Evolutionary conservation across 2,329 filamentous ascomycete species (phyloP), one percentile per base, ranked within the genome.

Genomic region (Xylariaceae sp.): DNA sequence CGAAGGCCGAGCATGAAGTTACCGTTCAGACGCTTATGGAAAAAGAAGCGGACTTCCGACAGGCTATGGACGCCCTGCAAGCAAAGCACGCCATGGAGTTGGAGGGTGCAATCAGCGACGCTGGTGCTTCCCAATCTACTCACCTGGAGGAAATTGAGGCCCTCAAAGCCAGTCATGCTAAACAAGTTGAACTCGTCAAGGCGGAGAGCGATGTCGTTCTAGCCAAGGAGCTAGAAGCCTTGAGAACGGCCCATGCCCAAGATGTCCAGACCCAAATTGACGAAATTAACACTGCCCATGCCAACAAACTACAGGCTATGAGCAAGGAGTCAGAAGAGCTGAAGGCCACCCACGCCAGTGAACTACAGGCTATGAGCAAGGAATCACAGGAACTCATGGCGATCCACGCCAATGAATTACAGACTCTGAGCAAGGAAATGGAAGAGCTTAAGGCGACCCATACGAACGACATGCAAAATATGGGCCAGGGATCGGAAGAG

Each of bases 81-180:
- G 78, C 80, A 8, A 81, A 77, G 64, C 81, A 87, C 65, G 81
- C 81, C 4, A 81, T 85, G 73, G 82, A 83, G 67, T 69, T 87
- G 8, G 82, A 85, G 70, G 73, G 73, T 39, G 81, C 82, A 55
- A 83, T 84, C 75, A 80, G 77, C 56, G 75, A 74, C 53, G 77
- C 78, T 13, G 78, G 78, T 45, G 75, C 79, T 17, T 80, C 82
- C 55, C 74, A 77, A 61, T 77, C 82, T 35, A 71, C 77, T 23
- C 77, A 81, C 51, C 62, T 79, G 6, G 72, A 73, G 34, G 80
- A 84, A 65, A 71, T 86, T 1, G 78, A 85, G 45, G 68, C 77
- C 7, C 72, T 86, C 30, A 83, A 84, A 68, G 75, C 77, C 13
- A 80, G 71, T 64, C 83, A 86, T 64, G 78, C 79, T 1, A 75